Evolutionary conservation across 495 filamentous ascomycete genomes (phyloP).

Genomic region (Beverwykella pulmonaria): DNA sequence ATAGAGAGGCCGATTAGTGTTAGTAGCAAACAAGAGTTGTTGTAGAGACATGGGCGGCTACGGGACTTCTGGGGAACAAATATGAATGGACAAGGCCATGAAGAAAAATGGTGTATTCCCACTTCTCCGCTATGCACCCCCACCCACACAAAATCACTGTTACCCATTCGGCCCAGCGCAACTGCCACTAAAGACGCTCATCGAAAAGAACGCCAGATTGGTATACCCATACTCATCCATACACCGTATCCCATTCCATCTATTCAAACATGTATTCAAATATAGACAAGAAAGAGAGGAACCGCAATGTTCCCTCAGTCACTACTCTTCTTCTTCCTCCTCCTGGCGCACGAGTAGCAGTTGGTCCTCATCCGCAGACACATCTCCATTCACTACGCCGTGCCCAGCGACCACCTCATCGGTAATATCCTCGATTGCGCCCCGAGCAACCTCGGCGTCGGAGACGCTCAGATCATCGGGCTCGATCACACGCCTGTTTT

Average conservation of each 20-base stretch:
- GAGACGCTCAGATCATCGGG: not conserved
- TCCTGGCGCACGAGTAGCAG: not conserved
- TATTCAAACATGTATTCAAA: conserved; percentile 1
- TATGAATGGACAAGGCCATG: not conserved
- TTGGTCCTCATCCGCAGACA: conserved; percentile 7
- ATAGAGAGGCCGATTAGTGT: too few relatives aligned
- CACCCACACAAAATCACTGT: not conserved
- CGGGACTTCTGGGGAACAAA: too few relatives aligned
- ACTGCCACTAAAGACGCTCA: not conserved
- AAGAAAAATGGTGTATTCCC: not conserved
- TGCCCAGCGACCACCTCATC: not conserved
- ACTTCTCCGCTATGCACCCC: not conserved
- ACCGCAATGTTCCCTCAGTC: not conserved
- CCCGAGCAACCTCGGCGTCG: not conserved
- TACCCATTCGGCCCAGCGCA: not conserved
- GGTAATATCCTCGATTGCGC: not conserved
- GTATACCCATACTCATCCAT: not conserved
- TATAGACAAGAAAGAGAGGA: not conserved
- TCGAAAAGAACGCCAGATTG: not conserved
- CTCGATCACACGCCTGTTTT: not conserved
- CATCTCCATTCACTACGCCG: conserved; percentile 5
- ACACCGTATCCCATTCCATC: not conserved
- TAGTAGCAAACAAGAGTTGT: too few relatives aligned
- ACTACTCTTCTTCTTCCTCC: not conserved
- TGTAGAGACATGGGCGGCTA: too few relatives aligned